Base-by-base conservation (phyloP, 2,329 filamentous ascomycete genomes). In the Bipolaris sorokiniana region DNA sequence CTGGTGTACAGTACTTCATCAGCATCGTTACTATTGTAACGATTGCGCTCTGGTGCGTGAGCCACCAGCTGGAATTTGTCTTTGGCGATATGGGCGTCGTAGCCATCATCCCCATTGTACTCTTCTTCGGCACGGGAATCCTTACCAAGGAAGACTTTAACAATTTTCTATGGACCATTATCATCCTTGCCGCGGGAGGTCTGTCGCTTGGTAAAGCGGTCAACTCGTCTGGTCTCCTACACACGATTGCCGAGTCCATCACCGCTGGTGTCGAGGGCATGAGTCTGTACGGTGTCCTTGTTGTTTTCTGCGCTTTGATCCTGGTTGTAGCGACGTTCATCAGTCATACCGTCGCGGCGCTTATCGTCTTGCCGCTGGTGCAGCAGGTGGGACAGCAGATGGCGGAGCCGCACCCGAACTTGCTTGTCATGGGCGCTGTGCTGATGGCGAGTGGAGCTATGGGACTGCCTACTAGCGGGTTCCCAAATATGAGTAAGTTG, bases 151-250 rank as follows among this genome's bases (percentile, higher is more conserved):
- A 98, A 78, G 95, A 99, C 79, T 99, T 99, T 76, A 99, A 99
- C 82, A 99, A 99, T 77, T 99, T 99, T 77, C 89, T 97, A 37
- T 99, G 95, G 95, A 99, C 96, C 18, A 99, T 99, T 77, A 97
- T 99, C 78, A 98, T 99, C 70, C 88, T 99, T 18, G 95, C 95
- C 0, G 94, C 95, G 0, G 95, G 95, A 45, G 95, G 95, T 7
- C 81, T 99, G 33, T 92, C 92, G 1, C 86, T 99, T 0, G 95
- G 95, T 54, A 97, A 96, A 76, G 91, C 94, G 0, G 95, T 99
- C 56, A 94, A 92, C 62, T 95, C 91, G 0, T 98, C 94, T 0
- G 95, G 95, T 1, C 83, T 99, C 10, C 82, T 99, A 31, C 90
- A 96, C 74, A 96, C 92, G 0, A 90, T 99, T 48, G 95, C 95